Evolutionary conservation across 192 early-diverging fungal genomes (phyloP), one percentile per base, ranked within the genome.

Genomic region (Coemansia sp.): DNA sequence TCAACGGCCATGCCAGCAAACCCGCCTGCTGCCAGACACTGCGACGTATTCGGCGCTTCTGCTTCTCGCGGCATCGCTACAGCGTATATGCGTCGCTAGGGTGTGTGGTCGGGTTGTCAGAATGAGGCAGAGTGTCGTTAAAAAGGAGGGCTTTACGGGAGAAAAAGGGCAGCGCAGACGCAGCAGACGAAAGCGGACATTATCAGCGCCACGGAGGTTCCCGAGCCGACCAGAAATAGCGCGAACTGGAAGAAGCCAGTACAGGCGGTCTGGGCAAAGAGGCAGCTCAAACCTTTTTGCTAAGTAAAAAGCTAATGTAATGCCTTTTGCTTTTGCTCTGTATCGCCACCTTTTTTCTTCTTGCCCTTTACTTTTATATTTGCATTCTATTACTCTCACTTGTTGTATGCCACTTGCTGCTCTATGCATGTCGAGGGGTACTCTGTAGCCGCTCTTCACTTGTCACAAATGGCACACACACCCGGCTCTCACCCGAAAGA

Each of bases 1-100:
- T 98, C 97, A 4, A 98, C 94, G 1, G 95, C 86, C 19, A 91
- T 92, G 8, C 97, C 97, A 11, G 97, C 97, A 33, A 91, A 60
- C 10, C 82, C 97, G 44, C 97, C 97, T 3, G 94, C 90, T 57
- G 74, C 62, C 60, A 88, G 68, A 36, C 82, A 82, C 70, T 87
- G 86, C 33, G 80, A 33, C 33, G 58, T 79, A 59, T 66, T 79
- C 18, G 76, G 70, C 17, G 52, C 56, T 32, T 37, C 52, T 55
- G 18, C 55, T 54, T 68, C 56, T 14, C 55, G 57, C 8, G 63
- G 38, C 69, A 72, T 74, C 10, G 22, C 3, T 15, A 35, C n/a
- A 18, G 53, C 36, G 38, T 39, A 19, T 37, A 2, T 18, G 17
- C 32, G 27, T 34, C 52, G 52, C 22, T 27, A 5, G n/a, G n/a